Evolutionary conservation across 2,329 filamentous ascomycete species (phyloP).

Genomic region (Trichoderma sp.): DNA sequence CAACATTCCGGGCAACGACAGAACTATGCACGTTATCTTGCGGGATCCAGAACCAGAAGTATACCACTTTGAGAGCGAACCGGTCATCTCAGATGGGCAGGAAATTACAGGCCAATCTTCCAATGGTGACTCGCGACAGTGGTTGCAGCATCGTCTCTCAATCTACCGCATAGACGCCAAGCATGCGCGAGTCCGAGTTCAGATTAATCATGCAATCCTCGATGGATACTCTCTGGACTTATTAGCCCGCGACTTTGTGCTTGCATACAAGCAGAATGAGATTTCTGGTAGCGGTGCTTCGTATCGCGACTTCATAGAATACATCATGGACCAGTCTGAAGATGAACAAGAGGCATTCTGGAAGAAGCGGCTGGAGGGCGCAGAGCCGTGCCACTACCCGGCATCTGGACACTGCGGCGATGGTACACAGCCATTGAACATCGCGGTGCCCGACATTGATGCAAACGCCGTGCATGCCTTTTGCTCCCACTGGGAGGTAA

Average conservation of each 20-base stretch:
- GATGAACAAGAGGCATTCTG: not conserved
- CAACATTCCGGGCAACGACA: constrained; percentile 1
- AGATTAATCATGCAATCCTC: constrained; percentile 10
- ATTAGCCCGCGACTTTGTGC: not conserved
- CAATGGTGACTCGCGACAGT: not conserved
- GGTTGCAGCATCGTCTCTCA: constrained; percentile 14
- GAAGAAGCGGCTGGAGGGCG: not conserved
- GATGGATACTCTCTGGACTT: constrained; percentile 15
- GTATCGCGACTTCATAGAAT: constrained; percentile 9
- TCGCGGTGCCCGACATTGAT: not conserved
- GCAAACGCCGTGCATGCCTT: not conserved
- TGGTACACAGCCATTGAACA: too few relatives aligned
- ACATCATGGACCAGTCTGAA: not conserved
- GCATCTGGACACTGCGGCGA: not conserved
- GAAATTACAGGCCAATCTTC: too few relatives aligned
- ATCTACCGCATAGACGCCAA: not conserved
- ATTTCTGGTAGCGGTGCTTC: not conserved
- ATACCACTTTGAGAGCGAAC: not conserved
- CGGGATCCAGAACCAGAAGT: constrained; percentile 4
- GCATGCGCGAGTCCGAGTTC: not conserved
- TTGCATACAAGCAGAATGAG: not conserved
- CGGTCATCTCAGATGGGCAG: not conserved
- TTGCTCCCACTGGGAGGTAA: constrained; percentile 18
- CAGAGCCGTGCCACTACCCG: not conserved
- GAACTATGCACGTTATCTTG: constrained; percentile 17